phyloP scores from a whole-genome alignment of 2,329 filamentous ascomycete genomes.

The Periglandula ipomoeae region DNA sequence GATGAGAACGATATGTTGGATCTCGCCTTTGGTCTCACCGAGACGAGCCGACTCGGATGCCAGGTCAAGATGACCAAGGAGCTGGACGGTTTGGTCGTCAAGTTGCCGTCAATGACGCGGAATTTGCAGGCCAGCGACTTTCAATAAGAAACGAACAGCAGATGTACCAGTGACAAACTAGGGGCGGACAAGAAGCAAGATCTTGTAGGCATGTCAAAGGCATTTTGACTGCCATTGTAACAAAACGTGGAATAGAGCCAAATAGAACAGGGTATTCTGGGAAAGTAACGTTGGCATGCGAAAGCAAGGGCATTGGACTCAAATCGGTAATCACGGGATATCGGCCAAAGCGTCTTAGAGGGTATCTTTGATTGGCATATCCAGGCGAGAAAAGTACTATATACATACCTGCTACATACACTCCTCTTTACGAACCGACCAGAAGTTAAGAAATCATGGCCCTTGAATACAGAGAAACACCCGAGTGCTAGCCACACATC shows the following conservation, averaged over 20 bases:
- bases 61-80: slow-evolving; percentile 90
- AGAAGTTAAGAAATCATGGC: not conserved
- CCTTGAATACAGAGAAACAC: not conserved
- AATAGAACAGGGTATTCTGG: not conserved
- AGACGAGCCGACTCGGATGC: slow-evolving; percentile 76
- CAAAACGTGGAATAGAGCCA: slow-evolving; percentile 7
- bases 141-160: slow-evolving; percentile 18
- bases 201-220: not conserved
- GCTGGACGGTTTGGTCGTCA: slow-evolving; percentile 76
- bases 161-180: not conserved
- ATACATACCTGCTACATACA: slow-evolving; percentile 5
- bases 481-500: not conserved
- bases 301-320: no score
- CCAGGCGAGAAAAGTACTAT: slow-evolving; percentile 8
- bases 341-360: slow-evolving; percentile 4
- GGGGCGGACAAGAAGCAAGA: not conserved
- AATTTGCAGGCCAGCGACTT: slow-evolving; percentile 97
- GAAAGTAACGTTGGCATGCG: not conserved
- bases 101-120: slow-evolving; percentile 84
- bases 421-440: slow-evolving; percentile 18
- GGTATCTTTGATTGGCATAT: slow-evolving; percentile 10
- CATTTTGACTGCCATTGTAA: slow-evolving; percentile 5
- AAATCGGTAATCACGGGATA: no score
- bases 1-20: slow-evolving; percentile 89
- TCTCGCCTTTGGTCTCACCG: slow-evolving; percentile 79